A percentile compares a stretch with the other conserved stretches of the same genome.
These are phyloP conservation scores for Pugionium dolabratum DNA, from an alignment of 345 rosid species.

Conservation along the genomic window DNA sequence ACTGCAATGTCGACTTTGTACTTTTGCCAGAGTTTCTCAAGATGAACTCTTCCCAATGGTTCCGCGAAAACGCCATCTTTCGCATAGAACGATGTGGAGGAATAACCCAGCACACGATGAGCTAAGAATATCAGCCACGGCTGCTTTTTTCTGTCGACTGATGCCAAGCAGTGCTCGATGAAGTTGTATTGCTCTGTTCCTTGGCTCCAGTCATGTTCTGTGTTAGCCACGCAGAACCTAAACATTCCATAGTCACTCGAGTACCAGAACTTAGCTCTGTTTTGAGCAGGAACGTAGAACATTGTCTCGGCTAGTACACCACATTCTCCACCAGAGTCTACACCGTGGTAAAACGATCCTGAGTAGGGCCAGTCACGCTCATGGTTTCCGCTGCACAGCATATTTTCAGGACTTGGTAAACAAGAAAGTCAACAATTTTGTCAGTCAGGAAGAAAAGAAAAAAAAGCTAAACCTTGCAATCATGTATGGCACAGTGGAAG, in stretches of 20 bases:
- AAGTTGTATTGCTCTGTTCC: conserved; percentile 73
- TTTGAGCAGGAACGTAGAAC: conserved; percentile 67
- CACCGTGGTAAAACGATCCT: conserved; percentile 58
- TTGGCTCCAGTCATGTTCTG: conserved; percentile 78
- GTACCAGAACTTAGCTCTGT: conserved; percentile 72
- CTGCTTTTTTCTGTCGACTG: conserved; percentile 69
- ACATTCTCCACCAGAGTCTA: conserved; percentile 80
- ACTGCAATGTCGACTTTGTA: conserved; percentile 76
- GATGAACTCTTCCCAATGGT: conserved; percentile 68
- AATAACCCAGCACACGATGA: conserved; percentile 71
- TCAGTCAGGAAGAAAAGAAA: background rate
- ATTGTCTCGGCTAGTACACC: conserved; percentile 73
- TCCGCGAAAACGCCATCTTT: conserved; percentile 60
- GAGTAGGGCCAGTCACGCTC: conserved; percentile 74
- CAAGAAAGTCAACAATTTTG: conserved; percentile 4
- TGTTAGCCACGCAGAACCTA: conserved; percentile 69
- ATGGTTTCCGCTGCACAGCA: conserved; percentile 62
- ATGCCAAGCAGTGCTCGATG: conserved; percentile 66
- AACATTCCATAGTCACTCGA: conserved; percentile 80
- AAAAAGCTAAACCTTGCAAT: conserved; percentile 55
- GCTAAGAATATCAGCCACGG: conserved; percentile 76
- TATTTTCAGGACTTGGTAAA: background rate
- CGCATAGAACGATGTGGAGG: conserved; percentile 53
- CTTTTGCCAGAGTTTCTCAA: conserved; percentile 76
- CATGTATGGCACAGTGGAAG: conserved; percentile 72